Percentiles rank a stretch among this genome's conserved stretches.
Conservation (phyloP, 176 grass and related monocot species). For the Musa itinerans region DNA sequence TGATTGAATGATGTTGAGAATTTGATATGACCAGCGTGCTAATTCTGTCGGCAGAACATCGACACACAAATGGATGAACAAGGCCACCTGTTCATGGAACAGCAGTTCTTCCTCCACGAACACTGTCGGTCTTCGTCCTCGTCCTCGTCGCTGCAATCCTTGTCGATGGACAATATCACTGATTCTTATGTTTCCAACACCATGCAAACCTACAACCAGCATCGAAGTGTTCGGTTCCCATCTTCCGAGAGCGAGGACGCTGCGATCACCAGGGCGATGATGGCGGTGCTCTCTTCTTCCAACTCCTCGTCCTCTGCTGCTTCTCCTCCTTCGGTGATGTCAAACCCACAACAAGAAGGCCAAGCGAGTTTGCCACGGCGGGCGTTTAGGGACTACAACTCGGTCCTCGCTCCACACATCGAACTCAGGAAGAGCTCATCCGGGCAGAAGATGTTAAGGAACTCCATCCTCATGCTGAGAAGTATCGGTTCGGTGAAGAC, state of each 20-base stretch:
- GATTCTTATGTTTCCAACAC: too few relatives aligned
- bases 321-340: conserved; percentile 29
- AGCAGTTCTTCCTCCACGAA: neutral
- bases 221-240: neutral
- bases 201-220: neutral
- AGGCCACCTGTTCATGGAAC: neutral
- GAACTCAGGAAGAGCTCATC: neutral
- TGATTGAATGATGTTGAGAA: too few relatives aligned
- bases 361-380: neutral
- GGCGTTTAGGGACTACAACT: conserved; percentile 28
- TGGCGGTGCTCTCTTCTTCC: conserved; percentile 56
- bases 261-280: conserved; percentile 66
- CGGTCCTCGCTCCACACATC: neutral
- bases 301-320: conserved; percentile 48
- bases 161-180: too few relatives aligned
- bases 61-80: neutral
- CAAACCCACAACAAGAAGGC: neutral
- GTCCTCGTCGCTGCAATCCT: too few relatives aligned
- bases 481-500: neutral
- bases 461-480: conserved; percentile 32
- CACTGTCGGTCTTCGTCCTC: too few relatives aligned
- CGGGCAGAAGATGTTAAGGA: conserved; percentile 41
- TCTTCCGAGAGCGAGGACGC: conserved; percentile 22
- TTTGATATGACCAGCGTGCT: too few relatives aligned
- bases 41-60: neutral